Evolutionary conservation across 768 basidiomycete genomes (phyloP).

Genomic region (Coprinopsis cinerea): DNA sequence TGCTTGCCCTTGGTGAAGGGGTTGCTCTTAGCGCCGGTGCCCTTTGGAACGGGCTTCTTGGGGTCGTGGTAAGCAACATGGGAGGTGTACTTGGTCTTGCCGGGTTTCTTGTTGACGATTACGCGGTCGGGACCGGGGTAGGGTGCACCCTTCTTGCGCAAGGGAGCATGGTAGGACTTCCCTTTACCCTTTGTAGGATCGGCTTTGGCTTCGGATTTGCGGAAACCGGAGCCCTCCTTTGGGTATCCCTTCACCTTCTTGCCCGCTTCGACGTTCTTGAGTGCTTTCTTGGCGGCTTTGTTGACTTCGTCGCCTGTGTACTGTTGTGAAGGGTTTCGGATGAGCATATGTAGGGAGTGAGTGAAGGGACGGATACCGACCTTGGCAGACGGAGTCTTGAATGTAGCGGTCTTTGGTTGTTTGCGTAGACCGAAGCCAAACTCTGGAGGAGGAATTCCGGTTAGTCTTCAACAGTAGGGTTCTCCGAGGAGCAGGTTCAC

Average conservation of each 20-base stretch:
- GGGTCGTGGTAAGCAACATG: slow-evolving; percentile 7
- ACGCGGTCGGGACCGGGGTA: slow-evolving; percentile 5
- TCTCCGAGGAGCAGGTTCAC: background rate
- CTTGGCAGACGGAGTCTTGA: background rate
- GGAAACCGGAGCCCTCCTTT: slow-evolving; percentile 7
- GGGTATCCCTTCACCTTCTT: slow-evolving; percentile 4
- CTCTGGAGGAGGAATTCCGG: background rate
- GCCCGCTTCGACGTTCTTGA: slow-evolving; percentile 3
- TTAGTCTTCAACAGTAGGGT: background rate
- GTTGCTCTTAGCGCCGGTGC: slow-evolving; percentile 4
- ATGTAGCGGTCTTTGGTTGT: background rate
- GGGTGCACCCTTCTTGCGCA: slow-evolving; percentile 4
- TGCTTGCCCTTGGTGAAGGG: slow-evolving; percentile 1
- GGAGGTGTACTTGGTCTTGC: background rate
- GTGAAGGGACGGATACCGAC: background rate
- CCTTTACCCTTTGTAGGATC: slow-evolving; percentile 8
- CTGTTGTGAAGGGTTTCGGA: background rate
- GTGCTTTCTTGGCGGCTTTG: slow-evolving; percentile 5
- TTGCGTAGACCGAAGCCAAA: background rate
- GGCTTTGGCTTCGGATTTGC: slow-evolving; percentile 1
- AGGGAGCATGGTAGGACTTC: slow-evolving; percentile 3
- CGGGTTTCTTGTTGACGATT: slow-evolving; percentile 6
- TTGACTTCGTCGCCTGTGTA: slow-evolving; percentile 7
- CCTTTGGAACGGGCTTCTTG: slow-evolving; percentile 8
- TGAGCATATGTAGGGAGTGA: background rate